Base-by-base conservation (phyloP, 768 basidiomycete genomes). In the Pleurotus salmoneostramineus region DNA sequence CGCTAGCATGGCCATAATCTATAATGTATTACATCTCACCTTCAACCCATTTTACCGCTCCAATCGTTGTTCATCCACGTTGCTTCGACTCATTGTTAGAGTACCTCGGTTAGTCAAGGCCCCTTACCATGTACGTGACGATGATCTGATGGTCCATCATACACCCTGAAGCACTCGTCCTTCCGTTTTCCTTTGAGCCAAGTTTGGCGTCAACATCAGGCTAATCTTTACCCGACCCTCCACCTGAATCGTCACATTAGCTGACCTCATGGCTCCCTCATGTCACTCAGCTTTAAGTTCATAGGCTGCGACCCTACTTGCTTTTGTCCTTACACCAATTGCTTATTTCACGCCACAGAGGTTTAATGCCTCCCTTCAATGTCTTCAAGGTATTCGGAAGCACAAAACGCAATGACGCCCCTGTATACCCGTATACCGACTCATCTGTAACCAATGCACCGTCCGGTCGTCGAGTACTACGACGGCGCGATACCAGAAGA, bases 351-450 rank as follows among this genome's bases (percentile, higher is more conserved):
- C 50, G 33, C 31, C 27, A 17, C 12, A 43, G n/a, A 12, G 33
- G 32, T 14, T 58, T 11, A 44, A 68, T 66, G 67, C 66, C 56
- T 63, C 61, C 44, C 59, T 56, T 57, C 56, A 66, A 58, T 60
- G 60, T 64, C 60, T 71, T 60, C 67, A 68, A 59, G 50, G 64
- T 62, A 50, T 69, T 50, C 54, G 58, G 57, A 63, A 60, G 46
- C 55, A 64, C 44, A 45, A 66, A 60, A 51, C 65, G 12, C 44
- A 66, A 64, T 5, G 61, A 27, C 7, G 34, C 4, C 17, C 7
- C 44, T 52, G 43, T 15, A n/a, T 56, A 56, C 17, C 49, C 34
- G n/a, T 43, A 47, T 42, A 10, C 44, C 37, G 49, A 50, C 17
- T n/a, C 10, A 6, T 17, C 36, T 31, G 8, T 27, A 55, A 11